Conservation (phyloP, 768 basidiomycete genomes). For the Collybia sp. region DNA sequence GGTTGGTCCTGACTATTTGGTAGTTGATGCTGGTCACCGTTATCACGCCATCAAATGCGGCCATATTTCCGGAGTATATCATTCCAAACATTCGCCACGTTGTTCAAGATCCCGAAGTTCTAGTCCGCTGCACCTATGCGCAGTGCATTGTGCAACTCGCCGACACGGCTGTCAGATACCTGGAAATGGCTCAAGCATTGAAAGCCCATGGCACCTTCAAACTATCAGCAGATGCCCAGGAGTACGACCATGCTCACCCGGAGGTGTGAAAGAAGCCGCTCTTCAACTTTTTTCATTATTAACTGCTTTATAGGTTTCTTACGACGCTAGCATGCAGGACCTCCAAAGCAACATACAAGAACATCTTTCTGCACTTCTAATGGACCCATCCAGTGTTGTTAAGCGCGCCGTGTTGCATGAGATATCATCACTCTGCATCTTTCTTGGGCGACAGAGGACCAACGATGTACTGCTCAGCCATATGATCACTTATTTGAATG, state of each 20-base stretch:
- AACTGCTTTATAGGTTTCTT: slow-evolving; percentile 62
- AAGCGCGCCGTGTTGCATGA: slow-evolving; percentile 87
- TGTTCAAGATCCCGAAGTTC: slow-evolving; percentile 78
- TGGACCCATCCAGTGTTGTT: slow-evolving; percentile 86
- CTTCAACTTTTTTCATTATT: background rate
- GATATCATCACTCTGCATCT: slow-evolving; percentile 87
- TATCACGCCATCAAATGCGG: slow-evolving; percentile 27
- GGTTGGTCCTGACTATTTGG: background rate
- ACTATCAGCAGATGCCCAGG: slow-evolving; percentile 56
- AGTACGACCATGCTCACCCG: slow-evolving; percentile 74
- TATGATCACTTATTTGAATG: slow-evolving; percentile 80
- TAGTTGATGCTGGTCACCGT: slow-evolving; percentile 21
- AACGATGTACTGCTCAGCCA: slow-evolving; percentile 93
- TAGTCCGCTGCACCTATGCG: slow-evolving; percentile 76
- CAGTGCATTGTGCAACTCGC: slow-evolving; percentile 84
- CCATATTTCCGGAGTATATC: slow-evolving; percentile 94
- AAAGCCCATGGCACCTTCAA: slow-evolving; percentile 78
- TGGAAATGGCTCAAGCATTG: slow-evolving; percentile 91
- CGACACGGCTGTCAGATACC: slow-evolving; percentile 78
- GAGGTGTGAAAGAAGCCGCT: slow-evolving; percentile 47
- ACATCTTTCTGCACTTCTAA: slow-evolving; percentile 78
- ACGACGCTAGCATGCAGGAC: slow-evolving; percentile 83
- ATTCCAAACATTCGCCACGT: slow-evolving; percentile 86
- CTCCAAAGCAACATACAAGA: slow-evolving; percentile 84
- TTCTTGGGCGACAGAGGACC: slow-evolving; percentile 88